These are phyloP conservation scores for Colletotrichum trifolii DNA, from an alignment of 2,329 filamentous ascomycete species.

Conservation along the genomic window DNA sequence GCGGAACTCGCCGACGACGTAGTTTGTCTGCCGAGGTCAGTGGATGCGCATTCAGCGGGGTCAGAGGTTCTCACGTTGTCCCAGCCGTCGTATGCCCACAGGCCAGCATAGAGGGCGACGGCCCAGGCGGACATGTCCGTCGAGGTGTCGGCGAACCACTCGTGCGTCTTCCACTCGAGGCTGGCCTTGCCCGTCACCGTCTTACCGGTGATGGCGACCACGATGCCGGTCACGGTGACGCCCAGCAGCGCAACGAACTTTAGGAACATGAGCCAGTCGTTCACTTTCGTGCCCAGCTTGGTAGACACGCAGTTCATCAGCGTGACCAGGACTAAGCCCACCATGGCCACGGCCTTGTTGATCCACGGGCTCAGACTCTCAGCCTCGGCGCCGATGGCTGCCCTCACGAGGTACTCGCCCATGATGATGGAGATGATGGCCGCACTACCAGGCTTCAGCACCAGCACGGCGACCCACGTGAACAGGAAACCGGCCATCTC, in stretches of 20 bases:
- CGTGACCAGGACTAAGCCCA: slow-evolving; percentile 81
- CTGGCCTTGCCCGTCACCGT: slow-evolving; percentile 81
- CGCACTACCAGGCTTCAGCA: slow-evolving; percentile 91
- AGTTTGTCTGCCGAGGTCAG: slow-evolving; percentile 77
- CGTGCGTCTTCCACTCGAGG: slow-evolving; percentile 84
- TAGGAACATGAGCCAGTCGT: slow-evolving; percentile 95
- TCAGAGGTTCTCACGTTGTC: slow-evolving; percentile 80
- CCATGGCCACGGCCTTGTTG: slow-evolving; percentile 86
- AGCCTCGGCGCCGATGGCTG: slow-evolving; percentile 86
- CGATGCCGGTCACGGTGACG: slow-evolving; percentile 87
- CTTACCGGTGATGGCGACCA: slow-evolving; percentile 88
- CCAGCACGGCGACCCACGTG: slow-evolving; percentile 94
- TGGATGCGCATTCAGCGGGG: slow-evolving; percentile 24
- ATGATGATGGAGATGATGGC: slow-evolving; percentile 98
- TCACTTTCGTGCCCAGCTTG: slow-evolving; percentile 84
- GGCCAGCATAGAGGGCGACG: slow-evolving; percentile 90
- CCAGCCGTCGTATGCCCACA: slow-evolving; percentile 99
- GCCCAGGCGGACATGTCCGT: slow-evolving; percentile 87
- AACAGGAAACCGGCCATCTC: slow-evolving; percentile 94
- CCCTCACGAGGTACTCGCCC: slow-evolving; percentile 94
- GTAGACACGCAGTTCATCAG: slow-evolving; percentile 92
- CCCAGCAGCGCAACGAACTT: slow-evolving; percentile 92
- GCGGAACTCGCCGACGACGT: slow-evolving; percentile 96
- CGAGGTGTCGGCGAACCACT: slow-evolving; percentile 90
- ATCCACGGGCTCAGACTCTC: slow-evolving; percentile 86